phyloP scores from a whole-genome alignment of 768 basidiomycete genomes.

The Kwoniella sp. region DNA sequence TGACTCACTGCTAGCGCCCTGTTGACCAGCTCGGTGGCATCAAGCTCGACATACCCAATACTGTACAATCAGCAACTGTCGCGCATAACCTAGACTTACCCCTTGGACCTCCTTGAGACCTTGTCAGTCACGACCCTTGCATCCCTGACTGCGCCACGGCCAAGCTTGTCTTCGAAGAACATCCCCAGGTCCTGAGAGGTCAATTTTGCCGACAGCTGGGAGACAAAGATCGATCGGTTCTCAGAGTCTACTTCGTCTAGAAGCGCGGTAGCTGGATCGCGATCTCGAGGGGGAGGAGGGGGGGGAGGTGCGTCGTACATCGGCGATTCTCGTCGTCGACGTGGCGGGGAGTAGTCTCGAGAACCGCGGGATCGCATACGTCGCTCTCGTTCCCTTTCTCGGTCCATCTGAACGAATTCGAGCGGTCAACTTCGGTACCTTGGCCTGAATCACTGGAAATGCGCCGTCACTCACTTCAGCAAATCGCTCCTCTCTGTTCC shows the following conservation, averaged over 20 bases:
- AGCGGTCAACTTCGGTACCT: not conserved
- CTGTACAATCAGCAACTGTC: constrained; percentile 52
- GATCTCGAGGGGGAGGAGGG: constrained; percentile 14
- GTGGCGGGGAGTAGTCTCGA: constrained; percentile 22
- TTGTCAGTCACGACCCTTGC: constrained; percentile 94
- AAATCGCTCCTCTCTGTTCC: constrained; percentile 19
- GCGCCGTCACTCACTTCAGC: constrained; percentile 15
- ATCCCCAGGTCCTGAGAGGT: constrained; percentile 95
- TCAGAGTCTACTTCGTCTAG: constrained; percentile 94
- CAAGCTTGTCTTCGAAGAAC: constrained; percentile 97
- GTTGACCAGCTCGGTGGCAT: constrained; percentile 81
- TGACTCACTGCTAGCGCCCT: constrained; percentile 64
- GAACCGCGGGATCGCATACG: constrained; percentile 2
- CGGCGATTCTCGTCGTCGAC: constrained; percentile 28
- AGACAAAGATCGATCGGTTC: constrained; percentile 96
- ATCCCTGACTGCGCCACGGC: constrained; percentile 89
- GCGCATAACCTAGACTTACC: constrained; percentile 56
- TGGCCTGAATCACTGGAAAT: not conserved
- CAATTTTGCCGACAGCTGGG: constrained; percentile 92
- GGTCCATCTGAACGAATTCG: constrained; percentile 37
- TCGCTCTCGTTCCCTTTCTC: constrained; percentile 25
- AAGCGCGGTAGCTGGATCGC: constrained; percentile 37
- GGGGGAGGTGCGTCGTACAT: constrained; percentile 19
- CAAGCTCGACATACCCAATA: constrained; percentile 97
- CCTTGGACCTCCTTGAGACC: constrained; percentile 92